These are phyloP conservation scores for Scleromitrula shiraiana DNA, from an alignment of 2,329 filamentous ascomycete species.

Conservation along the genomic window DNA sequence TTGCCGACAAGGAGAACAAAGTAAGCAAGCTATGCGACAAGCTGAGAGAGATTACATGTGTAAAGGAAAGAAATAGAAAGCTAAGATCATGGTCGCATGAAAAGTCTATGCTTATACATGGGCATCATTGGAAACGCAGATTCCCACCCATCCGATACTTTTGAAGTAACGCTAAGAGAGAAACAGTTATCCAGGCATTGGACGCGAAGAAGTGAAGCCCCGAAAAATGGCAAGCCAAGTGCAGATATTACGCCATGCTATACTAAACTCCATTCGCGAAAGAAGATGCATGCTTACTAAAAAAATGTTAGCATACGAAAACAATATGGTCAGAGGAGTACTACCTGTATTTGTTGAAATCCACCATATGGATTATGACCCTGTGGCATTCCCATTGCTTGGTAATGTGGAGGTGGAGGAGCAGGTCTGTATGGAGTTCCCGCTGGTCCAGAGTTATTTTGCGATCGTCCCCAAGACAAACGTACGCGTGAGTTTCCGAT, in stretches of 20 bases:
- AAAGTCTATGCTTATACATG: constrained; percentile 33
- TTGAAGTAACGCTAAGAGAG: constrained; percentile 33
- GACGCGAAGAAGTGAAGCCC: constrained; percentile 30
- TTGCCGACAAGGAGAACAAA: constrained; percentile 13
- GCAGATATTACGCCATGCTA: constrained; percentile 31
- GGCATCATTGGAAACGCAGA: constrained; percentile 31
- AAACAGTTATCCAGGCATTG: constrained; percentile 32
- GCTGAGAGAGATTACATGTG: constrained; percentile 23
- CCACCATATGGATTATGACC: constrained; percentile 28
- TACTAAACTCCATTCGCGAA: constrained; percentile 30
- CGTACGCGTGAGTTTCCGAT: constrained; percentile 98
- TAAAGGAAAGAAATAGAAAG: constrained; percentile 15
- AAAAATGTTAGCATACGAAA: background rate
- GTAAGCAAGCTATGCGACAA: constrained; percentile 16
- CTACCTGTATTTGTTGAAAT: constrained; percentile 30
- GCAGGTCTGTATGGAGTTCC: constrained; percentile 96
- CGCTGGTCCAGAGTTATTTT: constrained; percentile 96
- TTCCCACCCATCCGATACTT: constrained; percentile 32
- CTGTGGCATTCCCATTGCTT: constrained; percentile 45
- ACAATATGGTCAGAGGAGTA: background rate
- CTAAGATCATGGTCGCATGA: constrained; percentile 31
- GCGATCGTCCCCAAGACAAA: constrained; percentile 92
- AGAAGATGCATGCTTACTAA: constrained; percentile 30
- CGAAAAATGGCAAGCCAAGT: constrained; percentile 26
- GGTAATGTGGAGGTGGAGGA: constrained; percentile 68